Evolutionary conservation across 192 early-diverging fungal species (phyloP), one percentile per base, ranked within the genome.

Genomic region (Umbelopsis isabellina): DNA sequence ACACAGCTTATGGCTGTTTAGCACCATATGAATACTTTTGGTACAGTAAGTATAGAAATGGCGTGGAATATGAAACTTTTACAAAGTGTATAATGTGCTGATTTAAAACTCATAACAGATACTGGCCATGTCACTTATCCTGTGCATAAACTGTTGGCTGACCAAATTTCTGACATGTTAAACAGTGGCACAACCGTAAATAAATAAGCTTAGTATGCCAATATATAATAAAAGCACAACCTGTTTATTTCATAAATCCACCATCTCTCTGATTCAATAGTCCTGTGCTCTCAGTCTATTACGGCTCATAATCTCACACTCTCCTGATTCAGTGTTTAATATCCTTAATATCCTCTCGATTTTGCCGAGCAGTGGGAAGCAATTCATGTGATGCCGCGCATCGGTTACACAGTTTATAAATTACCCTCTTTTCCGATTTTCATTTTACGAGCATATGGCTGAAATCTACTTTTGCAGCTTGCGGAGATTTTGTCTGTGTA

Each of bases 21-120:
- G 55, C 55, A 18, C 55, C 55, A 22, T 61, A 61, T n/a, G 55
- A 61, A n/a, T 61, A 61, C 12, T 61, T 61, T 35, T 61, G 55
- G 55, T 61, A 33, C 18, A 61, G 48, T 49, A 49, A 49, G 48
- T 49, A 41, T 41, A 4, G 48, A 1, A 18, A 3, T 49, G 9
- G 18, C 46, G 27, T 30, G 27, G 3, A 30, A 30, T 30, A 2
- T 30, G 27, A 30, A 30, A 1, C 27, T 30, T 30, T 30, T 30
- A 30, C 3, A 30, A 30, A n/a, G n/a, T 3, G 37, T 10, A 41
- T 41, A 41, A 41, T 9, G 0, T 41, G 37, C 37, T 41, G 37
- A 41, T 41, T 2, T 10, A 41, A 9, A 41, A 41, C 1, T 41
- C 7, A 5, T 41, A 9, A 41, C 37, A 49, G 48, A 61, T n/a